These are phyloP conservation scores for Zelopaecilomyces penicillatus DNA, from an alignment of 2,329 filamentous ascomycete species.

Conservation along the genomic window DNA sequence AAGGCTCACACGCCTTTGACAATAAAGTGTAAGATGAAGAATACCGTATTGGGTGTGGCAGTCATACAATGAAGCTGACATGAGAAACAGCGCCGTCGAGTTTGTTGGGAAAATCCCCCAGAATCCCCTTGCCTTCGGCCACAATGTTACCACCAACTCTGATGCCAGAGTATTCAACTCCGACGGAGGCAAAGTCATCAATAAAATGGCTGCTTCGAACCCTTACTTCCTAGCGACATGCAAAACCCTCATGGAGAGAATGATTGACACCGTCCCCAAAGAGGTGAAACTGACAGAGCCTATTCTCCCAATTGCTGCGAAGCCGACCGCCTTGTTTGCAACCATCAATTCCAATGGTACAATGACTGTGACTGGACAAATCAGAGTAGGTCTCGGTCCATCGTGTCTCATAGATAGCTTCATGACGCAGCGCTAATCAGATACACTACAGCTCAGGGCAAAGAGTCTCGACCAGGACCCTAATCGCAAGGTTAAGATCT, in stretches of 20 bases:
- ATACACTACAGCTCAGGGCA: background rate
- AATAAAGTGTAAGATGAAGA: conserved; percentile 10
- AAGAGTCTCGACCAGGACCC: conserved; percentile 4
- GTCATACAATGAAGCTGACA: background rate
- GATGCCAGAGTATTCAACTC: conserved; percentile 15
- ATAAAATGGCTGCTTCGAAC: conserved; percentile 4
- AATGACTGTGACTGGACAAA: conserved; percentile 6
- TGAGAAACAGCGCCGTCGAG: conserved; percentile 10
- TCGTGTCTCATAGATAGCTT: background rate
- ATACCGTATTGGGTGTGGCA: too few relatives aligned
- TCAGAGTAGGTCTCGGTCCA: conserved; percentile 5
- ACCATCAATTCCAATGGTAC: conserved; percentile 8
- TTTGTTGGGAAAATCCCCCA: conserved; percentile 13
- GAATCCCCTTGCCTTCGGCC: conserved; percentile 15
- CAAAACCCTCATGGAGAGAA: conserved; percentile 6
- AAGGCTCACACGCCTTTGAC: conserved; percentile 11
- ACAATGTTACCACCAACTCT: conserved; percentile 15
- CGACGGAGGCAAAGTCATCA: conserved; percentile 11
- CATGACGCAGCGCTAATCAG: background rate
- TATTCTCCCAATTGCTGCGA: conserved; percentile 8
- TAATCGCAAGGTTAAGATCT: conserved; percentile 7
- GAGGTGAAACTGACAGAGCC: conserved; percentile 6
- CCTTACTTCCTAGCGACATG: conserved; percentile 9
- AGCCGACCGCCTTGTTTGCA: conserved; percentile 7
- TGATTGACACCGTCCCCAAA: conserved; percentile 11